Percentiles rank a stretch among this genome's conserved stretches.
phyloP scores from a whole-genome alignment of 202 grass and related monocot species.

The Saccharum hybrid region DNA sequence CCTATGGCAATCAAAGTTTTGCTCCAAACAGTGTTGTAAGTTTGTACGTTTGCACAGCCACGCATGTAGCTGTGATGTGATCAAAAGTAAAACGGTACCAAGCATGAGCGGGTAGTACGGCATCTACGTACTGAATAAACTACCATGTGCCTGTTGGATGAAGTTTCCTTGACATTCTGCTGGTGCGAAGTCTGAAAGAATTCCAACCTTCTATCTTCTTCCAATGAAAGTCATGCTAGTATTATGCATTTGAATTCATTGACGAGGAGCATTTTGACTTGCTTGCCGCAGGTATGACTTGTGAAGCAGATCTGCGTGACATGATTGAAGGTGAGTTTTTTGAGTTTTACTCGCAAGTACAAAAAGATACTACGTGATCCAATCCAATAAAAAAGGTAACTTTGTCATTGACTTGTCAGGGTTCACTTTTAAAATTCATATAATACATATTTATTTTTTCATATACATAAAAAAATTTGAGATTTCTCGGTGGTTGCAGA shows the following conservation, averaged over 20 bases:
- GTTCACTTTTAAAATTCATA: neutral
- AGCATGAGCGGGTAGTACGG: neutral
- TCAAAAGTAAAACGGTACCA: neutral
- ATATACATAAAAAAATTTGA: neutral
- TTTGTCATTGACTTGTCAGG: constrained; percentile 1
- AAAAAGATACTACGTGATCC: neutral
- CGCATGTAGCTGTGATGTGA: too few species aligned
- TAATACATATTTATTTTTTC: neutral
- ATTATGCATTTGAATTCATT: constrained; percentile 17
- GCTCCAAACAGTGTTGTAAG: constrained; percentile 35
- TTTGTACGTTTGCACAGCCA: neutral
- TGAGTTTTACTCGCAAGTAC: constrained; percentile 22
- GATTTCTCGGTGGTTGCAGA: neutral
- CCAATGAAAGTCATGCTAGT: neutral
- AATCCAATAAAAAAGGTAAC: neutral
- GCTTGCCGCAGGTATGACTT: constrained; percentile 9
- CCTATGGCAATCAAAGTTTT: neutral
- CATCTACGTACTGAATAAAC: constrained; percentile 7
- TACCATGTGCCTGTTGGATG: neutral
- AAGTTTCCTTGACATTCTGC: constrained; percentile 21
- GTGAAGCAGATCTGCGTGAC: neutral
- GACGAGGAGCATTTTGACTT: constrained; percentile 35
- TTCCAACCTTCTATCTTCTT: neutral
- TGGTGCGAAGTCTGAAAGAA: constrained; percentile 26
- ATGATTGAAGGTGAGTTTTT: constrained; percentile 38